Evolutionary conservation across 495 filamentous ascomycete genomes (phyloP), one percentile per base, ranked within the genome.

Genomic region (Talaromyces borbonicus): DNA sequence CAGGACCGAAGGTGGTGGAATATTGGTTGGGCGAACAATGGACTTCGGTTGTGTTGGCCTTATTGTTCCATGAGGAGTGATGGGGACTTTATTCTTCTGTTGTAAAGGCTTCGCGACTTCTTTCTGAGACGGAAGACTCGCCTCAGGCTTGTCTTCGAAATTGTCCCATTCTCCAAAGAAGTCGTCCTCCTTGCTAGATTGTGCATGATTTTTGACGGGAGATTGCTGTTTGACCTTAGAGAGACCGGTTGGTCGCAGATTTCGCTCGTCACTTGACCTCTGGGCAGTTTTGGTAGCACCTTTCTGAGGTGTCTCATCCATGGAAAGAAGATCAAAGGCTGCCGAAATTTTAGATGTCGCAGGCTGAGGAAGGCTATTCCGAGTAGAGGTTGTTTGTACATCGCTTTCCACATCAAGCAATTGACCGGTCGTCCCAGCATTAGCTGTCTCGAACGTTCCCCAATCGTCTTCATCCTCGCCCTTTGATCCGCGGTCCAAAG

Each of bases 1-100:
- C 4, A 97, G 67, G 37, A 92, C 68, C 12, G 84, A 83, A 6
- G 93, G 93, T 1, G 92, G 88, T 15, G 92, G 90, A 3, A 95
- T 78, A 59, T 94, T 95, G 7, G 82, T 86, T 44, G 89, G 89
- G 5, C 87, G 85, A 26, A 72, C 56, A 39, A 67, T 51, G 14
- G 52, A 42, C 46, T 57, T n/a, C 42, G 47, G 29, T 49, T 51
- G 12, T 22, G 27, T 33, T 50, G 19, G 22, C 14, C 32, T 25
- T 12, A 25, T 20, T 11, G 36, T 9, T 40, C 35, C 11, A 15
- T 18, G 39, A 18, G 32, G 27, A 11, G 22, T 9, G 4, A 9
- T 41, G 16, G 35, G 20, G 22, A 20, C 14, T 11, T 18, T 30
- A 3, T 20, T 14, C 15, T 27, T 40, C n/a, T 16, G 23, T 35